These are phyloP conservation scores for Phytophthora pinifolia DNA, from an alignment of 352 stramenopile species.

Conservation along the genomic window DNA sequence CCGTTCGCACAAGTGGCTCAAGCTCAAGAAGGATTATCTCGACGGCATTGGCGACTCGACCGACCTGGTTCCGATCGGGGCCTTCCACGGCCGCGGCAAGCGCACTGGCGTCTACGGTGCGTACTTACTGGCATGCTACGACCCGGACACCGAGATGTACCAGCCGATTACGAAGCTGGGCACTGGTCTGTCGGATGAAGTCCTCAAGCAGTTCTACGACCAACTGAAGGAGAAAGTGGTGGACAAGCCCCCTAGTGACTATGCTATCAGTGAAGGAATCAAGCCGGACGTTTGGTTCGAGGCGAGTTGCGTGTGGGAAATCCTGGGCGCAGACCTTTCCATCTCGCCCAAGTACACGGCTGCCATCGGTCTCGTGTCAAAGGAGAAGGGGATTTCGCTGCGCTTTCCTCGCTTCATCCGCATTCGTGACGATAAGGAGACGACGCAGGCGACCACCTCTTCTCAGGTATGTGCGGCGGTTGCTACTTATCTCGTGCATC, in stretches of 20 bases:
- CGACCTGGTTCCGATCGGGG: constrained; percentile 98
- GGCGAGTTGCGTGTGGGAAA: constrained; percentile 97
- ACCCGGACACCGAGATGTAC: constrained; percentile 97
- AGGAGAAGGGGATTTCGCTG: constrained; percentile 96
- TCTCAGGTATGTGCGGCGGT: constrained; percentile 85
- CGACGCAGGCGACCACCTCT: constrained; percentile 94
- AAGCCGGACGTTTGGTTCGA: constrained; percentile 97
- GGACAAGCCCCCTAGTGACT: constrained; percentile 88
- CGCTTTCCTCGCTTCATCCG: constrained; percentile 99
- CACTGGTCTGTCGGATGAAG: constrained; percentile 98
- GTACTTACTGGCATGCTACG: constrained; percentile 98
- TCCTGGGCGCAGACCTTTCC: constrained; percentile 97
- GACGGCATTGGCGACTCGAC: constrained; percentile 97
- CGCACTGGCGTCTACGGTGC: constrained; percentile 97
- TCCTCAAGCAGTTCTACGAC: constrained; percentile 90
- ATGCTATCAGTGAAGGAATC: constrained; percentile 89
- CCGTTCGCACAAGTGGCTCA: constrained; percentile 99
- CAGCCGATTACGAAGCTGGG: constrained; percentile 99
- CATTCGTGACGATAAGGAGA: constrained; percentile 97
- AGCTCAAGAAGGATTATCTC: constrained; percentile 99
- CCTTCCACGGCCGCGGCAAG: constrained; percentile 96
- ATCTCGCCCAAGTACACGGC: constrained; percentile 98
- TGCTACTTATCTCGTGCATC: not conserved
- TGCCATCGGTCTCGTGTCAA: constrained; percentile 89
- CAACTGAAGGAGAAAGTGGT: constrained; percentile 86